phyloP scores from a whole-genome alignment of 441 rosid species.

The Jatropha multifida region DNA sequence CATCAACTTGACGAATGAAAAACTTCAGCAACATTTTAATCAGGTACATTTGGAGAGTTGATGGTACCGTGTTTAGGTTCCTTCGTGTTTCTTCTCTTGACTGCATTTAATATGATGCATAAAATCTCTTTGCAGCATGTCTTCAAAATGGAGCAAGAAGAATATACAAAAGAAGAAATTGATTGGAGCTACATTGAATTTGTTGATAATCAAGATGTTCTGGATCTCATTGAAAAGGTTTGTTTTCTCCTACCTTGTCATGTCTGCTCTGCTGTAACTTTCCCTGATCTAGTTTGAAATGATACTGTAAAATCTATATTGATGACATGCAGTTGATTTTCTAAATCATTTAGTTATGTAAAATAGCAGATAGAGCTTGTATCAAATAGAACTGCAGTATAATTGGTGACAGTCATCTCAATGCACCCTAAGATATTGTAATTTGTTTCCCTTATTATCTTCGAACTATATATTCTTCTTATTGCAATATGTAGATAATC shows the following conservation, averaged over 20 bases:
- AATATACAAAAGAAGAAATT: constrained; percentile 91
- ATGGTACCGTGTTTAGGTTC: background rate
- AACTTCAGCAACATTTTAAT: constrained; percentile 97
- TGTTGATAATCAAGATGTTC: constrained; percentile 90
- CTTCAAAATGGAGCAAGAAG: constrained; percentile 99
- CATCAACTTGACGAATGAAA: constrained; percentile 97
- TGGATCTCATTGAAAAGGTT: constrained; percentile 97
- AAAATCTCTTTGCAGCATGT: constrained; percentile 66
- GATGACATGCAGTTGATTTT: background rate
- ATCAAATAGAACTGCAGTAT: background rate
- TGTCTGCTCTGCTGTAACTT: background rate
- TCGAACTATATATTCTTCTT: background rate
- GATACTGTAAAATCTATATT: background rate
- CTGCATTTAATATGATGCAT: constrained; percentile 20
- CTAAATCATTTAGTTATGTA: background rate
- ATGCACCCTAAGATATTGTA: background rate
- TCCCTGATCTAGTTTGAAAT: background rate
- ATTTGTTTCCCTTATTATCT: background rate
- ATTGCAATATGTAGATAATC: background rate
- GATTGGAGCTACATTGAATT: constrained; percentile 99
- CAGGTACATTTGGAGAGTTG: constrained; percentile 54
- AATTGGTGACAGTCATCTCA: background rate
- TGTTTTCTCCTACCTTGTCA: constrained; percentile 19
- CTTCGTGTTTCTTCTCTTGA: constrained; percentile 21
- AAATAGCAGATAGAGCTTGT: background rate